Percentiles rank a stretch among this genome's conserved stretches.
Evolutionary conservation across 2,329 filamentous ascomycete species (phyloP).

Genomic region (Colletotrichum camelliae): DNA sequence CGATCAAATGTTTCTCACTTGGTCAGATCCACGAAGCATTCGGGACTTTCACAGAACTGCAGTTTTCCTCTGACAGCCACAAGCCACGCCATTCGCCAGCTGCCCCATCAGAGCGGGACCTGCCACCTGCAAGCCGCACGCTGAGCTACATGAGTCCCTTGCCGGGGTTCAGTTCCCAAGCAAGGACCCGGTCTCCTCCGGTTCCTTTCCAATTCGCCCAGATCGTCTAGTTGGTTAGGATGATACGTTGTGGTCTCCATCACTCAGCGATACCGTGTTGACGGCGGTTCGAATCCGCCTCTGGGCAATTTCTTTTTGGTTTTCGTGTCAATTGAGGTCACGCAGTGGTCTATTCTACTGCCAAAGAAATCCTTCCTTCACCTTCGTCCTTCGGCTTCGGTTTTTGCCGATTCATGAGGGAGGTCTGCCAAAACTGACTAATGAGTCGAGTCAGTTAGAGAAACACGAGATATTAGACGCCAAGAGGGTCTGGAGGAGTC

Average conservation of each 20-base stretch:
- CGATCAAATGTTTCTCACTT: neutral
- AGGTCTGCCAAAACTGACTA: neutral
- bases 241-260: constrained; percentile 21
- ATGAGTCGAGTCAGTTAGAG: neutral
- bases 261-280: constrained; percentile 20
- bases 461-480: neutral
- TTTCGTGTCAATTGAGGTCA: neutral
- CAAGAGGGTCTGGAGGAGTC: neutral
- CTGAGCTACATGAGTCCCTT: neutral
- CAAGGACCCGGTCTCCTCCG: neutral
- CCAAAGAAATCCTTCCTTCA: neutral
- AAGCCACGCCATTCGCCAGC: neutral
- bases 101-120: neutral
- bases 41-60: neutral
- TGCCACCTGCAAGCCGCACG: neutral
- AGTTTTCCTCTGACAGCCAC: neutral
- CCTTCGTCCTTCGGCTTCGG: neutral
- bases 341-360: neutral
- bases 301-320: constrained; percentile 1
- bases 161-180: neutral
- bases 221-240: constrained; percentile 24
- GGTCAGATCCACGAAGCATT: neutral
- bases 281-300: constrained; percentile 24
- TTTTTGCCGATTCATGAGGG: neutral
- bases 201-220: neutral